A percentile compares a stretch with the other conserved stretches of the same genome.
Evolutionary conservation across 1,139 yeast genomes (phyloP).

Genomic region (Scheffersomyces illinoinensis): DNA sequence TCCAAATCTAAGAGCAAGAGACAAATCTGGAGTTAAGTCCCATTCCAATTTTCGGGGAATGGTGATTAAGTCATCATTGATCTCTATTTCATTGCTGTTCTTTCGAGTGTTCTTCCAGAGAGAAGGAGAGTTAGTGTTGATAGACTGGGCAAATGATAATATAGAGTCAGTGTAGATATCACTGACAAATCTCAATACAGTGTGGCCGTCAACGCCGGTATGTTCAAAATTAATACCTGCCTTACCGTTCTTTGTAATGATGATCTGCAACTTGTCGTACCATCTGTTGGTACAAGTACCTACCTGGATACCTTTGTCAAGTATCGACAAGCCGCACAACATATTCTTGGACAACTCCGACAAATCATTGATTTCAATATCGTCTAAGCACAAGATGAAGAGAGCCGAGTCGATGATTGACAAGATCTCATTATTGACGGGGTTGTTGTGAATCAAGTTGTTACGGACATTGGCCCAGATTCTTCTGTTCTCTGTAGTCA

Average conservation of each 20-base stretch:
- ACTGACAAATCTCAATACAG: slow-evolving; percentile 82
- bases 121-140: slow-evolving; percentile 79
- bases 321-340: slow-evolving; percentile 81
- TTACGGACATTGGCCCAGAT: slow-evolving; percentile 79
- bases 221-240: slow-evolving; percentile 95
- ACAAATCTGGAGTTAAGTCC: slow-evolving; percentile 75
- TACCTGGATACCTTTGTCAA: slow-evolving; percentile 82
- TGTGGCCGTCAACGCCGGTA: slow-evolving; percentile 95
- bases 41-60: slow-evolving; percentile 89
- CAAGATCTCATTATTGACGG: slow-evolving; percentile 67
- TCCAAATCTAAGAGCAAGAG: slow-evolving; percentile 82
- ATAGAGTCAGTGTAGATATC: slow-evolving; percentile 92
- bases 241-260: slow-evolving; percentile 86
- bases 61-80: slow-evolving; percentile 45
- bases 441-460: slow-evolving; percentile 40
- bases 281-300: slow-evolving; percentile 95
- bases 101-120: slow-evolving; percentile 60
- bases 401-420: slow-evolving; percentile 77
- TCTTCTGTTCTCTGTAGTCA: slow-evolving; percentile 85
- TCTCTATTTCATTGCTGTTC: background rate
- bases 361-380: slow-evolving; percentile 64
- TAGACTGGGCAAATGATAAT: slow-evolving; percentile 79
- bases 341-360: slow-evolving; percentile 76
- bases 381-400: slow-evolving; percentile 80
- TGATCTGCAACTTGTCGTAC: slow-evolving; percentile 90